Percentiles rank a stretch among this genome's conserved stretches.
phyloP scores from a whole-genome alignment of 1,139 yeast species.

The Geotrichum candidum region DNA sequence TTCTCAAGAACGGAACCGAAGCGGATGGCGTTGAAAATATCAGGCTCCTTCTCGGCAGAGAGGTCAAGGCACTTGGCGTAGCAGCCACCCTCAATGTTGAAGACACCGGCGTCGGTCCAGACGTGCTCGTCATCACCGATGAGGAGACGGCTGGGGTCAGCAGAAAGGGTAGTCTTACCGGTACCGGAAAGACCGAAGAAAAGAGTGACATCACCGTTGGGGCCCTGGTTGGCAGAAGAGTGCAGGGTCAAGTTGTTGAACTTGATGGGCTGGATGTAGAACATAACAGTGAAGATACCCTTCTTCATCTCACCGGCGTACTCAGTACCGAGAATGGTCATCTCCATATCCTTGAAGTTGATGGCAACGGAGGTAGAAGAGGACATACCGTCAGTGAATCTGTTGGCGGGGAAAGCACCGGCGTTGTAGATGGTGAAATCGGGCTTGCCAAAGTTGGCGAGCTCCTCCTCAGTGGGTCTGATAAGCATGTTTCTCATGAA shows the following conservation, averaged over 20 bases:
- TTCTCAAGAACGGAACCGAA: constrained; percentile 94
- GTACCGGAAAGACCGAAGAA: constrained; percentile 98
- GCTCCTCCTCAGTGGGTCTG: constrained; percentile 88
- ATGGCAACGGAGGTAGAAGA: constrained; percentile 93
- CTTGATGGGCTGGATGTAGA: constrained; percentile 95
- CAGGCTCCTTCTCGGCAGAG: constrained; percentile 91
- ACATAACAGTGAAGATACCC: constrained; percentile 98
- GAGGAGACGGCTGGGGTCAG: constrained; percentile 88
- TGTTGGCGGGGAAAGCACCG: constrained; percentile 98
- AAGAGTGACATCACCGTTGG: constrained; percentile 73
- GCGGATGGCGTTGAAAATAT: constrained; percentile 88
- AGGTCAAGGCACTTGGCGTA: constrained; percentile 96
- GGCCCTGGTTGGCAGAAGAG: constrained; percentile 92
- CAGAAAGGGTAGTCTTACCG: constrained; percentile 95
- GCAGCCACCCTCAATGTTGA: constrained; percentile 99
- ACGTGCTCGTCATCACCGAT: constrained; percentile 99
- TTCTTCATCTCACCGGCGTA: constrained; percentile 99
- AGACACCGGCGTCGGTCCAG: constrained; percentile 97
- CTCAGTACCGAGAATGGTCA: constrained; percentile 97
- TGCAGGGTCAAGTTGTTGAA: constrained; percentile 89
- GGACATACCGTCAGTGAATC: constrained; percentile 96
- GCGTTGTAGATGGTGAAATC: constrained; percentile 98
- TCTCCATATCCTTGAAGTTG: constrained; percentile 96
- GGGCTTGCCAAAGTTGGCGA: constrained; percentile 89
- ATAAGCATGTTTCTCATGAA: constrained; percentile 98